Evolutionary conservation across 495 filamentous ascomycete genomes (phyloP).

Genomic region (Xylaria grammica): DNA sequence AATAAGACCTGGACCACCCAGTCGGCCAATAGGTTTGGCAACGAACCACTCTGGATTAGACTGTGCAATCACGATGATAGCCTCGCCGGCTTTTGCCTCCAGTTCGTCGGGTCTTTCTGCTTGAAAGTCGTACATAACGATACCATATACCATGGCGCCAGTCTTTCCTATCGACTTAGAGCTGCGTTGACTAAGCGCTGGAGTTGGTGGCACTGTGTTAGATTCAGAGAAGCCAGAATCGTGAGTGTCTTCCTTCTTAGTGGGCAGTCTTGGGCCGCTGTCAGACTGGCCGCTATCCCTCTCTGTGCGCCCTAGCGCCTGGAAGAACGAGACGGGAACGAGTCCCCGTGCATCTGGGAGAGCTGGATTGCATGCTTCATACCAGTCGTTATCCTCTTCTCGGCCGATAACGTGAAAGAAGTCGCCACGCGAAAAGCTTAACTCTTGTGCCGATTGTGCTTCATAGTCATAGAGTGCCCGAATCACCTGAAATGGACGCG

Average conservation of each 20-base stretch:
- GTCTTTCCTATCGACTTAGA: constrained; percentile 65
- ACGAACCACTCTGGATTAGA: constrained; percentile 99
- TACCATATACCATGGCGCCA: constrained; percentile 92
- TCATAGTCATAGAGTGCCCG: constrained; percentile 94
- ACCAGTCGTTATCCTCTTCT: constrained; percentile 95
- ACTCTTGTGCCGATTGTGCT: constrained; percentile 75
- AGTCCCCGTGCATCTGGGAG: constrained; percentile 86
- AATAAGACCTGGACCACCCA: constrained; percentile 93
- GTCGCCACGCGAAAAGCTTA: constrained; percentile 91
- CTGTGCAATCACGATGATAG: constrained; percentile 97
- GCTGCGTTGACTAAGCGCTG: constrained; percentile 53
- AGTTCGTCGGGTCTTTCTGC: constrained; percentile 94
- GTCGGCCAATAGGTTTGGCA: constrained; percentile 93
- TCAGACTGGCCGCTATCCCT: constrained; percentile 84
- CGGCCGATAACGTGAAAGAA: constrained; percentile 98
- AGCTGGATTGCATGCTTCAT: constrained; percentile 96
- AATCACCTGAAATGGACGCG: constrained; percentile 71
- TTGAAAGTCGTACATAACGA: constrained; percentile 96
- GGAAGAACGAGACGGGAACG: constrained; percentile 92
- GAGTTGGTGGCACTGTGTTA: constrained; percentile 54
- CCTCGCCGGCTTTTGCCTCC: constrained; percentile 92
- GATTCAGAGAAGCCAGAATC: constrained; percentile 43
- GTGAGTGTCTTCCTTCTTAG: constrained; percentile 48
- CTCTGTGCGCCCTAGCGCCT: constrained; percentile 86
- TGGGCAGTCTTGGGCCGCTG: constrained; percentile 60